Evolutionary conservation across 768 basidiomycete species (phyloP), one percentile per base, ranked within the genome.

Genomic region (Rhodosporidiobolus sp.): DNA sequence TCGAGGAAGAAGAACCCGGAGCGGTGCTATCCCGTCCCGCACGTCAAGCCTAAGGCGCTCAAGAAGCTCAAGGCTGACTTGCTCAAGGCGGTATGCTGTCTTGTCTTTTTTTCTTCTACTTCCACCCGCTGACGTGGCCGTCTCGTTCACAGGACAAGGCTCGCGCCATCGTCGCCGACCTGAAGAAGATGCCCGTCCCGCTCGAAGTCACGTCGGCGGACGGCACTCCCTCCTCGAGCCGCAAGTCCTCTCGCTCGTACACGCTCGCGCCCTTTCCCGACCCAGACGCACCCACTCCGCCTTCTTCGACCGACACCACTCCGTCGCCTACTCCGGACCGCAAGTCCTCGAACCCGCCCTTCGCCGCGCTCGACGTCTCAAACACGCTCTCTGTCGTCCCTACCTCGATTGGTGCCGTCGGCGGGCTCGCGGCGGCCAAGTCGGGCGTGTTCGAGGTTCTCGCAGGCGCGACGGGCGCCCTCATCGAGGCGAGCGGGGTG

Each of bases 381-480:
- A 26, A n/a, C 52, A 17, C 46, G 2, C 28, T 46, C 30, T 20
- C 55, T 4, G 46, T 55, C 3, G 10, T 49, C 12, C 54, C 70
- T 0, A 57, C 64, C 32, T 52, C 46, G 0, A 14, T 16, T 14
- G 73, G 73, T n/a, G 69, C 48, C 0, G 16, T 70, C 16, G 58
- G 16, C 16, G 69, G 63, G 1, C 50, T 70, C n/a, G 73, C 65
- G 0, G 63, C 26, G 1, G 67, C 65, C 1, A 45, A 43, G 46
- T 34, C 55, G 1, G 74, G 74, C 26, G 67, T 59, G 6, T 71
- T 75, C 54, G 67, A 72, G 26, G 11, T 72, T 20, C n/a, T 71
- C 16, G 70, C 67, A 10, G 67, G 65, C 19, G 49, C 57, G 20
- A 63, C 43, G 11, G 74, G 70, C 16, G 63, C 55, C 1, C 28